Percentiles rank a stretch among this genome's conserved stretches.
These are phyloP conservation scores for Gossypioides kirkii DNA, from an alignment of 345 rosid species.

Conservation along the genomic window DNA sequence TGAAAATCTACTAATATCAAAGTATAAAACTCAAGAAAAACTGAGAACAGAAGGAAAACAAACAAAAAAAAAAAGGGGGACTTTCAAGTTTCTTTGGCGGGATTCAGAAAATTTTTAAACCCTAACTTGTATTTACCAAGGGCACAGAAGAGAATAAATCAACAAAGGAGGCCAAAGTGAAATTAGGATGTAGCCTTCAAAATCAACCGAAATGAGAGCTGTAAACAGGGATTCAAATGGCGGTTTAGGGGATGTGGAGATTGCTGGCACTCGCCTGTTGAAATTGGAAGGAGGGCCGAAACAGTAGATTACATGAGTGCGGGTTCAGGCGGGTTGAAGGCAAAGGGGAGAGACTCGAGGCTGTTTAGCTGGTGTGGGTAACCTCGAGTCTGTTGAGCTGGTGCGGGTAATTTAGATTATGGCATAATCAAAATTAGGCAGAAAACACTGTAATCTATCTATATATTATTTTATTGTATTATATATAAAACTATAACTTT, in stretches of 20 bases:
- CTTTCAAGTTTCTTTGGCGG: background rate
- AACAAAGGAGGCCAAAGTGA: background rate
- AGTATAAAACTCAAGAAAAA: background rate
- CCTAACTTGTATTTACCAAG: background rate
- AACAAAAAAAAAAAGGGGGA: background rate
- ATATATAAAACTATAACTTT: no score
- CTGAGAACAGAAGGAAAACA: background rate
- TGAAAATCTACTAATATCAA: background rate
- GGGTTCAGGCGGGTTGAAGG: no score
- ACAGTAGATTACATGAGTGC: background rate
- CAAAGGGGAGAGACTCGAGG: no score
- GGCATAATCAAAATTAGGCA: no score
- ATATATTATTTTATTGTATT: no score
- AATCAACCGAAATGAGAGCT: background rate
- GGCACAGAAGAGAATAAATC: background rate
- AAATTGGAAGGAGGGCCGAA: background rate
- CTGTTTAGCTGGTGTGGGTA: no score
- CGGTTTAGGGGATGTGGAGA: background rate
- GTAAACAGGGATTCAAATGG: background rate
- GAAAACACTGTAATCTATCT: no score
- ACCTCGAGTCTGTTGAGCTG: no score
- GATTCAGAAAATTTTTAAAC: background rate
- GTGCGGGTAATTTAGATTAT: no score
- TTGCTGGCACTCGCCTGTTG: background rate
- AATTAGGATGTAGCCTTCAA: background rate